These are phyloP conservation scores for Leishmania major DNA, from an alignment of 208 protist species.

Conservation along the genomic window DNA sequence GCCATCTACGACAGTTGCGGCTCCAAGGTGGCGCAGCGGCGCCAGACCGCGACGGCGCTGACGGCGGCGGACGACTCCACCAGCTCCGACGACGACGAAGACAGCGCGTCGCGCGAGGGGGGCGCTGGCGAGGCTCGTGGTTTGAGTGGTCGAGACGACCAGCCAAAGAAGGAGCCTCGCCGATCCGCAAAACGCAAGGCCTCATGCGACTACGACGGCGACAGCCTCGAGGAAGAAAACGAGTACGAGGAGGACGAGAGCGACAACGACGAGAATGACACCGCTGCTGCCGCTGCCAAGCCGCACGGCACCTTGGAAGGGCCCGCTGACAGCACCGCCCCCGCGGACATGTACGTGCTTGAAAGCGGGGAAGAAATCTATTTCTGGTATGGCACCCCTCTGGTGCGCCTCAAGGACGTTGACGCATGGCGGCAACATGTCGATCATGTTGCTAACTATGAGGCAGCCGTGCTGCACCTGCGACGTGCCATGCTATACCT, in stretches of 20 bases:
- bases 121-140: not conserved
- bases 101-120: slow-evolving; percentile 2
- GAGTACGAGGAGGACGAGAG: slow-evolving; percentile 19
- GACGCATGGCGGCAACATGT: slow-evolving; percentile 43
- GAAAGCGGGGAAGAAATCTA: slow-evolving; percentile 64
- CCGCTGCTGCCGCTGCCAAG: not conserved
- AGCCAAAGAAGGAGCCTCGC: slow-evolving; percentile 2
- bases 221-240: slow-evolving; percentile 23
- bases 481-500: slow-evolving; percentile 87
- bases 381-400: slow-evolving; percentile 69
- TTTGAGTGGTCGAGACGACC: not conserved
- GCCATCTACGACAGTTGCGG: slow-evolving; percentile 76
- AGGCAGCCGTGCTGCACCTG: slow-evolving; percentile 67
- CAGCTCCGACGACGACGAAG: slow-evolving; percentile 8
- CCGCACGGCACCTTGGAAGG: slow-evolving; percentile 48
- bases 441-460: slow-evolving; percentile 50
- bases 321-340: slow-evolving; percentile 7
- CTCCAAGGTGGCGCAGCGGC: slow-evolving; percentile 50
- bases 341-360: slow-evolving; percentile 43
- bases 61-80: not conserved
- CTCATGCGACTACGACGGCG: slow-evolving; percentile 6
- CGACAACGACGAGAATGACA: slow-evolving; percentile 2
- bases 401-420: slow-evolving; percentile 53
- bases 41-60: slow-evolving; percentile 9
- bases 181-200: not conserved